Base-by-base conservation (phyloP, 2,329 filamentous ascomycete genomes). In the Sporothrix pallida region DNA sequence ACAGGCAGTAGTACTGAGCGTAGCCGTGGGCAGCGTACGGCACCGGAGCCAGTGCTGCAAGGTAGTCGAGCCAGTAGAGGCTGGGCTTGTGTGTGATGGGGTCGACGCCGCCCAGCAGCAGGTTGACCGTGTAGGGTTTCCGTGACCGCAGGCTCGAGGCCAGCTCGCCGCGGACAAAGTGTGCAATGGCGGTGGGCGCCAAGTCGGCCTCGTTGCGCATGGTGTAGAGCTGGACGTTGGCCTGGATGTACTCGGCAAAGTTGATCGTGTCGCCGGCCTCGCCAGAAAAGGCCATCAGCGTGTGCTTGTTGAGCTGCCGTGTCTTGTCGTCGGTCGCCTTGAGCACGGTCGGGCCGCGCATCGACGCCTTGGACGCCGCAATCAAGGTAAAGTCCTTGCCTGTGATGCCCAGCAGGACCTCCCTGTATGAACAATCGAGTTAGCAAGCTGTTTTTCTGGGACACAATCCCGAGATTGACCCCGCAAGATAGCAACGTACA, bases 381-480 rank as follows among this genome's bases (percentile, higher is more conserved):
- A 99, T 91, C 88, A 99, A 91, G 86, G 95, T 97, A 84, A 98
- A 99, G 89, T 99, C 97, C 88, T 97, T 97, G 87, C 96, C 97
- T 75, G 95, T 98, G 83, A 99, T 97, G 81, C 96, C 96, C 79
- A 99, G 89, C 82, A 99, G 89, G 83, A 98, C 93, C 90, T 99
- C 96, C 96, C 95, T 98, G 75, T 37, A 37, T 37, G 31, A 37
- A 37, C 31, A 15, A 20, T 44, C 7, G 42, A 23, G 48, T 72
- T 72, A 26, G 31, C 48, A n/a, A 31, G 12, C 31, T 46, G 9
- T 46, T n/a, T 7, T 37, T 5, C 31, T 37, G 31, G 31, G 31
- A 37, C 31, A 37, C n/a, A 44, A 9, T 1, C 23, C 67, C 26
- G 15, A 70, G 15, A 46, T 62, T n/a, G 5, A 12, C 7, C 20